phyloP scores from a whole-genome alignment of 2,329 filamentous ascomycete species.

The Fonsecaea pedrosoi region DNA sequence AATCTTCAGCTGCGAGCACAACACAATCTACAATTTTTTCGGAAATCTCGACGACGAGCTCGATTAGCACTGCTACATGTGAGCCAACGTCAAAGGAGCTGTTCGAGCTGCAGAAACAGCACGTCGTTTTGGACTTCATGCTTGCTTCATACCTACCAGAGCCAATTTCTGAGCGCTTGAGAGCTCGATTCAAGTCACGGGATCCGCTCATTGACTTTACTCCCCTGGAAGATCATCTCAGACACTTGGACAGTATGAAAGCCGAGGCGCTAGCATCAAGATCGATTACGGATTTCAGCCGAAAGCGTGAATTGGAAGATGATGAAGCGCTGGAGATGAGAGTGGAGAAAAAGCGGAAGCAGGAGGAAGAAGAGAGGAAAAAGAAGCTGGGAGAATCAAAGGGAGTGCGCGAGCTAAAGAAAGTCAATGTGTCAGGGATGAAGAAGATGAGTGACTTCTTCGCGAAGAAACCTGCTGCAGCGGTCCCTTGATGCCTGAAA shows the following conservation, averaged over 20 bases:
- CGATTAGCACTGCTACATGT: constrained; percentile 45
- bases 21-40: constrained; percentile 47
- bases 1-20: constrained; percentile 41
- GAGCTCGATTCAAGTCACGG: constrained; percentile 43
- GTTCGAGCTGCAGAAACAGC: constrained; percentile 54
- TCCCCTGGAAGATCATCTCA: constrained; percentile 73
- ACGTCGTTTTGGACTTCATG: constrained; percentile 58
- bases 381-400: constrained; percentile 77
- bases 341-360: constrained; percentile 81
- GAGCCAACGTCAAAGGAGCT: constrained; percentile 47
- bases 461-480: constrained; percentile 61
- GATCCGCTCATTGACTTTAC: constrained; percentile 68
- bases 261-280: constrained; percentile 74
- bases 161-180: constrained; percentile 43
- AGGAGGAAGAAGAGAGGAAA: constrained; percentile 87
- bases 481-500: not conserved
- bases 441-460: constrained; percentile 98
- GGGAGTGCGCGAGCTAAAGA: constrained; percentile 80
- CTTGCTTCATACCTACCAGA: constrained; percentile 57
- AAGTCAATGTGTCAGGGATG: constrained; percentile 92
- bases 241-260: constrained; percentile 69
- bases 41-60: constrained; percentile 48
- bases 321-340: constrained; percentile 55
- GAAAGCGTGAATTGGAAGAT: constrained; percentile 54
- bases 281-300: constrained; percentile 57